Evolutionary conservation across 805 yeast species (phyloP), one percentile per base, ranked within the genome.

Genomic region (Metschnikowia vanudenii): DNA sequence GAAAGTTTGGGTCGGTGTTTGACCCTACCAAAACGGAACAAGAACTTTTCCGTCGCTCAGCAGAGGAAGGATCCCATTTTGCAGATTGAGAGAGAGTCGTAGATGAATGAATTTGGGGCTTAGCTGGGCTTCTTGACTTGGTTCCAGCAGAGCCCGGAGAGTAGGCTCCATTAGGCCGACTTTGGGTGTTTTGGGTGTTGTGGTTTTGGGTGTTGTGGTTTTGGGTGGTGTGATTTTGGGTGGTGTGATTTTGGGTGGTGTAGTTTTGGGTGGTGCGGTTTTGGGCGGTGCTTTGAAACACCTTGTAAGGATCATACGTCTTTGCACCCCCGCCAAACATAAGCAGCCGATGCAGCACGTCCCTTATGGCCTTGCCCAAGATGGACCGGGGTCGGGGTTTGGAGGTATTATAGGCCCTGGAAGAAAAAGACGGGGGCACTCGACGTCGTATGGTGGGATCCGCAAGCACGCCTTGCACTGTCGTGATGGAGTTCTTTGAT

Each of bases 401-500:
- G 10, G 17, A 20, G 18, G 37, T 11, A 11, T 45, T 32, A 9
- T 26, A 17, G 26, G 28, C 18, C 9, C 40, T 20, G 3, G 19
- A 33, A n/a, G 20, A 14, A 13, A 39, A 19, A 12, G 18, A 35
- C 22, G 24, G 34, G 2, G 46, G 30, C 5, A 11, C 33, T 2
- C 51, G 47, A 34, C 58, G 51, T 11, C 58, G 53, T 13, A 50
- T 44, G 19, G 55, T 36, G 9, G 58, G 58, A 31, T 54, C 58
- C 12, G 49, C 43, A 5, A 53, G 33, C 11, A 54, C 38, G 19
- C 52, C 56, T 20, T 41, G 43, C 8, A 54, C 47, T 13, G 55
- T 49, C 14, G 50, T 68, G 12, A 75, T 71, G 45, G 75, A 67
- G 51, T 70, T 74, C 42, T 64, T 69, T 11, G 71, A 64, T 50